Evolutionary conservation across 2,329 filamentous ascomycete genomes (phyloP).

Genomic region (Orbilia javanica): DNA sequence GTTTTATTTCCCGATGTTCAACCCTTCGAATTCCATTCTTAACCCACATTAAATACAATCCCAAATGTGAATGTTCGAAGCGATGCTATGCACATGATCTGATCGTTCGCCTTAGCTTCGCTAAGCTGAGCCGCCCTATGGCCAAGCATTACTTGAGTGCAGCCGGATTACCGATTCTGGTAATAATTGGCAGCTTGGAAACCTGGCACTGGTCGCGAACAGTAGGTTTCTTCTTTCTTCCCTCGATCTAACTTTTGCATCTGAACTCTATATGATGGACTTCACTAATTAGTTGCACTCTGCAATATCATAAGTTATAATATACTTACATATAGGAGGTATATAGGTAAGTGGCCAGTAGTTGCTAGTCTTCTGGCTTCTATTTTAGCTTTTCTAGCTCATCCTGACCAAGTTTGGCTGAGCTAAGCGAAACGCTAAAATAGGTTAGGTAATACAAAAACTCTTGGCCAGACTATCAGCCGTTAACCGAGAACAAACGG

Average conservation of each 20-base stretch:
- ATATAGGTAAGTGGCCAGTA: slow-evolving; percentile 1
- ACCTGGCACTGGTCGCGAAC: background rate
- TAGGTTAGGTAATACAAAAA: background rate
- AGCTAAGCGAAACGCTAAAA: slow-evolving; percentile 11
- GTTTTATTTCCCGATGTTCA: background rate
- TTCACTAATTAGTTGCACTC: background rate
- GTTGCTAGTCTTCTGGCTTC: too few relatives aligned
- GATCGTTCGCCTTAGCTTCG: background rate
- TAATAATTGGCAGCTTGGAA: background rate
- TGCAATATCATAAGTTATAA: background rate
- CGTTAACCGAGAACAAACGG: too few relatives aligned
- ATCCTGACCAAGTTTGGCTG: background rate
- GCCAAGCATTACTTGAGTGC: background rate
- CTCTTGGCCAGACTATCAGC: background rate
- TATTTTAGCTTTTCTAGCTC: background rate
- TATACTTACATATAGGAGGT: too few relatives aligned
- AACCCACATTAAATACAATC: background rate
- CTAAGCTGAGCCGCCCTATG: background rate
- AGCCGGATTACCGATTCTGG: background rate
- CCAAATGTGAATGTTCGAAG: background rate
- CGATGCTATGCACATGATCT: slow-evolving; percentile 1
- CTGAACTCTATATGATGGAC: background rate
- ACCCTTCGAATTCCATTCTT: background rate
- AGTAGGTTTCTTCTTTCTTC: slow-evolving; percentile 3
- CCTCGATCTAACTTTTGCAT: background rate